A percentile compares a stretch with the other conserved stretches of the same genome.
Evolutionary conservation across 202 grass and related monocot genomes (phyloP).

Genomic region (Elaeis oleifera): DNA sequence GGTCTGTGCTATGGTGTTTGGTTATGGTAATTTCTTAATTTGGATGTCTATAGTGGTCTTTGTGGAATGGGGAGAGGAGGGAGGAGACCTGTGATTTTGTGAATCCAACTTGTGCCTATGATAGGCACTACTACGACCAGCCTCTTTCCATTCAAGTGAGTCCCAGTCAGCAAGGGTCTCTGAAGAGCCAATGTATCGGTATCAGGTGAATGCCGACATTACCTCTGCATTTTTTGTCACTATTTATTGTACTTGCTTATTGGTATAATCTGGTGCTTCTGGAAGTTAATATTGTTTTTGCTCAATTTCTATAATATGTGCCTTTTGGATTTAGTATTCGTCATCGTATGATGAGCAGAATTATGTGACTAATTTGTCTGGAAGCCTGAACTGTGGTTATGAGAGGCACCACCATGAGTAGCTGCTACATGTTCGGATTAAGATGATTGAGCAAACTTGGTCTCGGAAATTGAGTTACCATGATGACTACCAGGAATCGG

Average conservation of each 20-base stretch:
- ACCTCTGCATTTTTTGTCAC: no score
- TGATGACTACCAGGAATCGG: conserved; percentile 38
- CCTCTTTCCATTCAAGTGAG: conserved; percentile 8
- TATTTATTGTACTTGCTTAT: no score
- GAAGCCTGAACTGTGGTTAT: conserved; percentile 44
- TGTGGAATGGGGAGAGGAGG: not conserved
- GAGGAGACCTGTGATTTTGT: not conserved
- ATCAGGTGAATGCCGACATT: conserved; percentile 31
- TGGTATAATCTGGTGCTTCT: not conserved
- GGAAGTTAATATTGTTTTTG: conserved; percentile 4
- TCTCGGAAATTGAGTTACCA: conserved; percentile 51
- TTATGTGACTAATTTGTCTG: conserved; percentile 33
- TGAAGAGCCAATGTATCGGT: conserved; percentile 27
- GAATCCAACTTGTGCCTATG: conserved; percentile 20
- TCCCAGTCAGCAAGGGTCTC: conserved; percentile 26
- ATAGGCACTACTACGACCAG: conserved; percentile 18
- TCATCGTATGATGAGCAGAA: conserved; percentile 24
- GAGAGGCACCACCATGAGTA: conserved; percentile 45
- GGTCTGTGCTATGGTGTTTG: no score
- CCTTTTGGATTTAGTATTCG: conserved; percentile 18
- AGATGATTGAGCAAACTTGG: conserved; percentile 40
- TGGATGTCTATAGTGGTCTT: not conserved
- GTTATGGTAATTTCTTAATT: not conserved
- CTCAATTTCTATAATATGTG: not conserved
- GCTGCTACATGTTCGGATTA: conserved; percentile 45